Conservation (phyloP, 2,329 filamentous ascomycete species). For the Triangularia verruculosa region DNA sequence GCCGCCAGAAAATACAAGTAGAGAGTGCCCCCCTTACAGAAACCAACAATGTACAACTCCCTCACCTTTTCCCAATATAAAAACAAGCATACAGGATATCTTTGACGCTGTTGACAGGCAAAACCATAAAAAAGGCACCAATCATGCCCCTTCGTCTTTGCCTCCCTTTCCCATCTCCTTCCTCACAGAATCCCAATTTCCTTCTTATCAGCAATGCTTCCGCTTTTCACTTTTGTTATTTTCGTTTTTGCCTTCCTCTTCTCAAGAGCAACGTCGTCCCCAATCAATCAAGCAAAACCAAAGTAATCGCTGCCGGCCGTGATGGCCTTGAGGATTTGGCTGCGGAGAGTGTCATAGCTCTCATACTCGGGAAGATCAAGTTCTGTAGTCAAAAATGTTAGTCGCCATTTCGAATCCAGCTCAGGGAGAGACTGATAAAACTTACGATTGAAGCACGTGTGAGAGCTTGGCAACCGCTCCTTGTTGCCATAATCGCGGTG, state of each 20-base stretch:
- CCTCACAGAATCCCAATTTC: neutral
- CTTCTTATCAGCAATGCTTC: neutral
- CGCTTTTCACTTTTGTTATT: neutral
- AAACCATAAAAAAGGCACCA: neutral
- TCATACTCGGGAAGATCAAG: slow-evolving; percentile 98
- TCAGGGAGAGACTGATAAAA: slow-evolving; percentile 31
- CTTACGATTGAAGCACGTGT: slow-evolving; percentile 99
- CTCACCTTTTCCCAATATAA: neutral
- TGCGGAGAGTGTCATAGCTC: slow-evolving; percentile 84
- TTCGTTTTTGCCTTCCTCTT: neutral
- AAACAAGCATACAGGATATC: neutral
- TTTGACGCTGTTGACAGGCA: neutral
- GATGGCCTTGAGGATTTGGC: slow-evolving; percentile 89
- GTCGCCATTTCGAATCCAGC: slow-evolving; percentile 9
- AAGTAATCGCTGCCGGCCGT: slow-evolving; percentile 98
- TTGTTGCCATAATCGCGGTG: slow-evolving; percentile 97
- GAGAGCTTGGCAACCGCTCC: slow-evolving; percentile 89
- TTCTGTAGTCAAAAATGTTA: slow-evolving; percentile 59
- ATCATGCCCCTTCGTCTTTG: neutral
- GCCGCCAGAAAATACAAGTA: neutral
- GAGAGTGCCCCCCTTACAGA: neutral
- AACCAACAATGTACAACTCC: neutral
- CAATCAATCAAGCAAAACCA: slow-evolving; percentile 82
- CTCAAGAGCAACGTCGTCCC: neutral
- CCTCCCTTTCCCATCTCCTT: neutral